These are phyloP conservation scores for Talaromyces albobiverticillius DNA, from an alignment of 2,329 filamentous ascomycete species.

Conservation along the genomic window DNA sequence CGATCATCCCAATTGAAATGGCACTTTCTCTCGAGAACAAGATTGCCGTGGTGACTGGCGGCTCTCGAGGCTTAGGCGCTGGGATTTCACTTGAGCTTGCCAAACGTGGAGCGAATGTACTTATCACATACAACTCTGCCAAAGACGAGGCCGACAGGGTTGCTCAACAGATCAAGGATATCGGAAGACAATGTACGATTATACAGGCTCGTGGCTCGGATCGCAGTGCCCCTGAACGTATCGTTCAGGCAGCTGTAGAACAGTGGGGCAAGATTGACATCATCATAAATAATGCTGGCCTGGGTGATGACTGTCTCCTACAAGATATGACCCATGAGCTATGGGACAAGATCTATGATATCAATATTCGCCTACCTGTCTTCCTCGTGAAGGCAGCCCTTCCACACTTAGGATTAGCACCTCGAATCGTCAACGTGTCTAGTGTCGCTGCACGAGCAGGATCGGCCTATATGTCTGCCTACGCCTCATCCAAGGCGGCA, in stretches of 20 bases:
- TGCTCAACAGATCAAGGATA: conserved; percentile 63
- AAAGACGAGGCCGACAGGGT: conserved; percentile 62
- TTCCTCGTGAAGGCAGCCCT: conserved; percentile 65
- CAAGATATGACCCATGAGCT: conserved; percentile 22
- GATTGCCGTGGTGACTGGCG: conserved; percentile 33
- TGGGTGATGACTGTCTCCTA: conserved; percentile 25
- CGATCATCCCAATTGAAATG: too few relatives aligned
- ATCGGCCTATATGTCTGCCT: conserved; percentile 69
- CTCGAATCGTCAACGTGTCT: conserved; percentile 71
- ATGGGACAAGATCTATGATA: conserved; percentile 54
- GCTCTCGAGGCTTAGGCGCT: conserved; percentile 38
- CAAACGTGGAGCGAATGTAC: conserved; percentile 38
- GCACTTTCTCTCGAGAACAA: conserved; percentile 20
- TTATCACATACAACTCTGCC: conserved; percentile 54
- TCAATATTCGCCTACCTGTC: conserved; percentile 63
- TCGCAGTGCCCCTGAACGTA: conserved; percentile 58
- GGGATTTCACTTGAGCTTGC: conserved; percentile 41
- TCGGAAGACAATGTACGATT: conserved; percentile 60
- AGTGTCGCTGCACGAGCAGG: conserved; percentile 66
- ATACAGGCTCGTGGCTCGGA: conserved; percentile 67
- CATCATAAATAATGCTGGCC: conserved; percentile 62
- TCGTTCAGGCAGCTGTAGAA: conserved; percentile 62
- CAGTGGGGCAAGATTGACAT: conserved; percentile 68
- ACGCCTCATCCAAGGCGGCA: conserved; percentile 71
- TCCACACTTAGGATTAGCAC: conserved; percentile 65